Evolutionary conservation across 257 asterid species (phyloP).

Genomic region (Solanum arcanum): DNA sequence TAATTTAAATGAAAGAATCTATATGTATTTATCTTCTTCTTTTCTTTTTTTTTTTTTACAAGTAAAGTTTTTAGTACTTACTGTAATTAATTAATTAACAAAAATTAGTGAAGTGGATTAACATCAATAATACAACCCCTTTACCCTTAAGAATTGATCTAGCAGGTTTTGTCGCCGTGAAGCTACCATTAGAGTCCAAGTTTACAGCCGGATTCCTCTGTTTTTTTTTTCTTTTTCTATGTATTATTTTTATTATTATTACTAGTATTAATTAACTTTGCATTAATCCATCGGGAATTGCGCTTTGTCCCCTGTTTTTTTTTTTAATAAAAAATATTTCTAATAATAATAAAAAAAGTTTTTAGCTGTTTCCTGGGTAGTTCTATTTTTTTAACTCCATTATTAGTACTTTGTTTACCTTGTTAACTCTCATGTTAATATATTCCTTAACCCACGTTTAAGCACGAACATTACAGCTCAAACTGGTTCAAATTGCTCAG

Average conservation of each 20-base stretch:
- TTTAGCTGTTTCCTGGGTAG: neutral
- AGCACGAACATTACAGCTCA: slow-evolving; percentile 93
- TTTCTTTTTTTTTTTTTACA: neutral
- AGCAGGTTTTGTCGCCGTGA: slow-evolving; percentile 64
- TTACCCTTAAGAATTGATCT: slow-evolving; percentile 51
- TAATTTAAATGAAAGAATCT: neutral
- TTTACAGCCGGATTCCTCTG: slow-evolving; percentile 54
- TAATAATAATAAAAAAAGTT: neutral
- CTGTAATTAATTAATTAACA: neutral
- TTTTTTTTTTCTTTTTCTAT: slow-evolving; percentile 6
- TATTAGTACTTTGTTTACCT: slow-evolving; percentile 11
- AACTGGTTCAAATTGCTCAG: slow-evolving; percentile 18
- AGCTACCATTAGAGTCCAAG: slow-evolving; percentile 55
- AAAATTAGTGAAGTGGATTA: neutral
- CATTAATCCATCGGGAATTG: slow-evolving; percentile 18
- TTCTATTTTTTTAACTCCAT: neutral
- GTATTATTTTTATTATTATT: neutral
- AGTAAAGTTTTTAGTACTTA: neutral
- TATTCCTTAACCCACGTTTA: slow-evolving; percentile 90
- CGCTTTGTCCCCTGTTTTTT: slow-evolving; percentile 7
- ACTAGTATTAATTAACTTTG: slow-evolving; percentile 26
- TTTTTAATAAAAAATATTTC: neutral
- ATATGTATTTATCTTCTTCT: neutral
- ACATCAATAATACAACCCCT: slow-evolving; percentile 3
- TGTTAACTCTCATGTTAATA: slow-evolving; percentile 48